Percentiles rank a stretch among this genome's conserved stretches.
Conservation (phyloP, 345 rosid species). For the Tarenaya hassleriana region DNA sequence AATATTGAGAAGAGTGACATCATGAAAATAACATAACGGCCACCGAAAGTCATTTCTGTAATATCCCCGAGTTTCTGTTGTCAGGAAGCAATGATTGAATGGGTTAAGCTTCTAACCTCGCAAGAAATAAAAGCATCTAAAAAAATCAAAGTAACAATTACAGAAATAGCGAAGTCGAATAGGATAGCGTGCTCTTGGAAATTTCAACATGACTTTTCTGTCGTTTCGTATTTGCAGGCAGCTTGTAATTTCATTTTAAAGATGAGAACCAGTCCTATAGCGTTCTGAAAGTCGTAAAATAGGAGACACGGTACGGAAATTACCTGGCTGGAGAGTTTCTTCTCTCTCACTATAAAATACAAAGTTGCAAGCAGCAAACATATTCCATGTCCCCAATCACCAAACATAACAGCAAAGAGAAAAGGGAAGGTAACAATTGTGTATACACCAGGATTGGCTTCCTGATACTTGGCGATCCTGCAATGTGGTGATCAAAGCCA, state of each 20-base stretch:
- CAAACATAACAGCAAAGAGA: constrained; percentile 98
- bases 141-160: constrained; percentile 9
- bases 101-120: constrained; percentile 15
- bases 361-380: constrained; percentile 78
- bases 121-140: constrained; percentile 7
- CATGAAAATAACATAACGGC: constrained; percentile 90
- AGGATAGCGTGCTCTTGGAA: background rate
- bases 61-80: constrained; percentile 92
- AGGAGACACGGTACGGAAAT: constrained; percentile 10
- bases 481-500: constrained; percentile 22
- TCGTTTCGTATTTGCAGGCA: background rate
- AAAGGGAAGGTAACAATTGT: constrained; percentile 94
- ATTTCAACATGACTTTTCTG: background rate
- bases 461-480: constrained; percentile 93
- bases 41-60: constrained; percentile 94
- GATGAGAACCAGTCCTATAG: background rate
- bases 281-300: constrained; percentile 5
- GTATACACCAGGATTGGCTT: constrained; percentile 89
- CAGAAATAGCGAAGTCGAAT: background rate
- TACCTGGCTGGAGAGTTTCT: constrained; percentile 95
- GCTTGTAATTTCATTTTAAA: background rate
- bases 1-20: constrained; percentile 92
- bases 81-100: constrained; percentile 17
- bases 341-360: constrained; percentile 61
- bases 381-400: constrained; percentile 99